Conservation (phyloP, 305 asterid genomes). For the Fraxinus platypoda region DNA sequence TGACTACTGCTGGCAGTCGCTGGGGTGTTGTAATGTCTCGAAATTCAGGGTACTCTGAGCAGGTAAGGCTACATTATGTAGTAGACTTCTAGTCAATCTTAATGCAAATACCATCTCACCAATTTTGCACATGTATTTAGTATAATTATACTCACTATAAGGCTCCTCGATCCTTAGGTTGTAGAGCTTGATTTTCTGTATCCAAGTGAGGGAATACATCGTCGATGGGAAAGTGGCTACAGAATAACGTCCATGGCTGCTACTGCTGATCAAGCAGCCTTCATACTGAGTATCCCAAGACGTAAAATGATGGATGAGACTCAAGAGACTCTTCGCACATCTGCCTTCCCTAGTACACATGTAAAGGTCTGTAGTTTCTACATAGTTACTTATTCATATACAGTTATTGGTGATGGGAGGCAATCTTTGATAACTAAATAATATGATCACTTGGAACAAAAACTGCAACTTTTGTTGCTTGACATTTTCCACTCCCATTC, state of each 20-base stretch:
- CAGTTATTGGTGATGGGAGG: neutral
- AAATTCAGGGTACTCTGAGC: constrained; percentile 75
- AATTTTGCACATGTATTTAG: neutral
- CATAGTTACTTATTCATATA: neutral
- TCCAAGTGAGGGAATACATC: constrained; percentile 80
- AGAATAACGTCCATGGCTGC: constrained; percentile 87
- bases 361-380: constrained; percentile 49
- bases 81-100: neutral
- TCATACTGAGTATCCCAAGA: constrained; percentile 66
- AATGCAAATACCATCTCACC: neutral
- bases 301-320: constrained; percentile 77
- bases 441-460: neutral
- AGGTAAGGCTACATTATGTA: constrained; percentile 39
- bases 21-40: constrained; percentile 92
- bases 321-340: constrained; percentile 78
- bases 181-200: constrained; percentile 81
- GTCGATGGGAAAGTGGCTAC: constrained; percentile 77
- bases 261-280: constrained; percentile 72
- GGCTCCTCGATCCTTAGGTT: constrained; percentile 38
- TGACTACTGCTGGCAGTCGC: constrained; percentile 87
- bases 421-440: neutral
- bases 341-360: constrained; percentile 80
- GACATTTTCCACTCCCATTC: neutral
- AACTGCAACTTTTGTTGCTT: neutral
- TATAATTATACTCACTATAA: neutral